A percentile compares a stretch with the other conserved stretches of the same genome.
phyloP scores from a whole-genome alignment of 2,329 filamentous ascomycete species.

The Aspergillus fumigatiaffinis region DNA sequence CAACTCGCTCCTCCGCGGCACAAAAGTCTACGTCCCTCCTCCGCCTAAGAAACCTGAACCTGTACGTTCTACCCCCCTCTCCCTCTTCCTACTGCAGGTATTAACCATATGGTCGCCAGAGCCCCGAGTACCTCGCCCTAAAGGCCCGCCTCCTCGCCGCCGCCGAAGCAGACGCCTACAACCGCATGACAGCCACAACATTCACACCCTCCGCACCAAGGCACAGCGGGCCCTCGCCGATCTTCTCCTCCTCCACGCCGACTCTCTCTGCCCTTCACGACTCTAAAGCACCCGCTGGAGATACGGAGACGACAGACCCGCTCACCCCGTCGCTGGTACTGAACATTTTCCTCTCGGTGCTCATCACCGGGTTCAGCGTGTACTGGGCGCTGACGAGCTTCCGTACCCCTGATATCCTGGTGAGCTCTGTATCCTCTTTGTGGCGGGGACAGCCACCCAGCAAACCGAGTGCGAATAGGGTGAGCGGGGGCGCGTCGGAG shows the following conservation, averaged over 20 bases:
- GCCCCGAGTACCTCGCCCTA: conserved; percentile 75
- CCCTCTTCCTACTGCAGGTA: background rate
- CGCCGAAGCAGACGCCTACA: conserved; percentile 77
- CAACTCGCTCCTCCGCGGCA: conserved; percentile 67
- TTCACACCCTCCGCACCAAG: conserved; percentile 43
- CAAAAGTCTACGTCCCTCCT: conserved; percentile 72
- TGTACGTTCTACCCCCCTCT: conserved; percentile 46
- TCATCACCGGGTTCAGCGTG: conserved; percentile 56
- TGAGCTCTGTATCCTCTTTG: conserved; percentile 14
- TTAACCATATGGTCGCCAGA: conserved; percentile 34
- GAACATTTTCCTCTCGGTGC: conserved; percentile 83
- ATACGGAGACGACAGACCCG: conserved; percentile 43
- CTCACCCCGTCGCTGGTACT: conserved; percentile 62
- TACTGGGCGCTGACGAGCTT: conserved; percentile 42
- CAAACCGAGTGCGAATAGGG: conserved; percentile 2
- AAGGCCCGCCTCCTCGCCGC: conserved; percentile 82
- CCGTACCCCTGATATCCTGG: conserved; percentile 29
- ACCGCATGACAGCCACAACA: conserved; percentile 60
- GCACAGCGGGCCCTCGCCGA: conserved; percentile 49
- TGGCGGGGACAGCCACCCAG: conserved; percentile 2
- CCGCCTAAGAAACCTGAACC: conserved; percentile 73
- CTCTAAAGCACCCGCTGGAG: conserved; percentile 24
- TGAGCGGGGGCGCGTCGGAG: conserved; percentile 21
- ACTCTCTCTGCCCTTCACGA: conserved; percentile 47
- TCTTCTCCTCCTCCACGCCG: conserved; percentile 54